Base-by-base conservation (phyloP, 495 filamentous ascomycete species). In the Lasiosphaeriaceae sp. region DNA sequence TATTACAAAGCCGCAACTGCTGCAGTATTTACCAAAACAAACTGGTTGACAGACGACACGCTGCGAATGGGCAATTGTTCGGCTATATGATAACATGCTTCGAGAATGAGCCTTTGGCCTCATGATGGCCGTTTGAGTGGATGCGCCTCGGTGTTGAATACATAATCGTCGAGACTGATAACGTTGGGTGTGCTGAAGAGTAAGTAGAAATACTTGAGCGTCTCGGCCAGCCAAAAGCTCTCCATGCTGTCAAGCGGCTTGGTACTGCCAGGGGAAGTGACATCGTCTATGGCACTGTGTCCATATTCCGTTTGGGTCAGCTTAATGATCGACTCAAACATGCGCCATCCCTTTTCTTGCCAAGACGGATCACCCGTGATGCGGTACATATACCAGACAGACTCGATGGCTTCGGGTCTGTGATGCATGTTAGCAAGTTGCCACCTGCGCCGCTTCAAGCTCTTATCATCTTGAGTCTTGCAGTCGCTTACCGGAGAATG, bases 321-420 rank as follows among this genome's bases (percentile, higher is more conserved):
- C 55, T 78, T 77, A 26, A 84, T 73, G 59, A 96, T 80, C 9
- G 90, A 80, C 65, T 86, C 72, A 67, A 92, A 96, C 92, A 96
- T 96, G 49, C 83, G 80, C 92, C 92, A 96, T 19, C 91, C 92
- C 61, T 89, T 88, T 54, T 88, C 83, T 53, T 90, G 89, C 90
- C 90, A 96, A 47, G 73, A 68, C 0, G 79, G 69, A 54, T 94
- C 88, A 52, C 90, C 92, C 0, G 91, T 96, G 60, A 94, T 86
- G 64, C 92, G 89, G 76, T 89, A 96, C 88, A 96, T 90, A 76
- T 95, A 92, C 80, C 90, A 96, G 14, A 96, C 90, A 1, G 90
- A 95, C 69, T 96, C 92, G 60, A 96, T 96, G 2, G 92, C 92
- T 76, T 96, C 92, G 45, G 92, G 92, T 46, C 90, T 92, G 55